Base-by-base conservation (phyloP, 148 eudicot genomes). In the Dianthus caryophyllus region DNA sequence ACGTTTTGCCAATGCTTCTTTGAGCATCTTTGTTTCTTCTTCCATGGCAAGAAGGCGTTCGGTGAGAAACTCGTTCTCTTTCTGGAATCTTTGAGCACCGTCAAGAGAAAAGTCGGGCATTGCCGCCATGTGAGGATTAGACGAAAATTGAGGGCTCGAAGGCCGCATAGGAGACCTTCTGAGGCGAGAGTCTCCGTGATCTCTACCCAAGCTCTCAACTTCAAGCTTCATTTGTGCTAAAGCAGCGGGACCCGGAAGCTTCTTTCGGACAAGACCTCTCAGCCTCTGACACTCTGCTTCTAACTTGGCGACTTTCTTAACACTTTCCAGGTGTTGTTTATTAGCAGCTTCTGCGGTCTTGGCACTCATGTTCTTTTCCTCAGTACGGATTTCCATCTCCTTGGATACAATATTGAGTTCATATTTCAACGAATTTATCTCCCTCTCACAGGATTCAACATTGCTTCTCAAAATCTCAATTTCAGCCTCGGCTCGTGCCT, bases 221-320 rank as follows among this genome's bases (percentile, higher is more conserved):
- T 95, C 99, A 18, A 87, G 78, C 81, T 88, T 95, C 99, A 95
- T 95, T 75, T 95, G 99, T 33, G 99, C 99, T 62, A 90, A 63
- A 13, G 99, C 99, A 59, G 99, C 99, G 33, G 99, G 97, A 55
- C 99, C 97, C 15, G 99, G 99, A 69, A 95, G 80, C 74, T 90
- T 95, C 83, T 95, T 95, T 58, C 89, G 71, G 12, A 95, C 99
- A 78, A 95, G 99, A 65, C 94, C 94, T 24, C 99, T 86, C 60
- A 95, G 74, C 57, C 97, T 88, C 77, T 95, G 99, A 77, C 99
- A 95, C 71, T 95, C 99, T 7, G 96, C 87, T 77, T 95, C 99
- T 44, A 95, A 78, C 81, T 95, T 95, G 26, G 97, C 77, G 44
- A 95, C 84, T 78, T 88, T 95, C 82, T 90, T 95, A 24, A 78